These are phyloP conservation scores for Candida khao-thaluensis DNA, from an alignment of 805 yeast genomes.

Conservation along the genomic window DNA sequence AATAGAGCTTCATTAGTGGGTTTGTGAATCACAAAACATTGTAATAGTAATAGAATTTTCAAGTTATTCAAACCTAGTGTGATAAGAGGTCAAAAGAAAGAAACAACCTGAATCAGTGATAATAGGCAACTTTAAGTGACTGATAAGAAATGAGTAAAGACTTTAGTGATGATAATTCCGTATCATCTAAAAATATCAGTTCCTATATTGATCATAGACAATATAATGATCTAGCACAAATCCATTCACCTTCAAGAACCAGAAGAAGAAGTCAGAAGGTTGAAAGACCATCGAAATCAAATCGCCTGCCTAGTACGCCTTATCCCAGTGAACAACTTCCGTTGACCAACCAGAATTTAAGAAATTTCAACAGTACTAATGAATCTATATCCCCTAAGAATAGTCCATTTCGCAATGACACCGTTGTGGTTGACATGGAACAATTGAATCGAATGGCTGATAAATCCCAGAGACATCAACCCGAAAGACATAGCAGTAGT, in stretches of 20 bases:
- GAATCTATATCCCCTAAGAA: constrained; percentile 13
- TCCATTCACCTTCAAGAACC: constrained; percentile 29
- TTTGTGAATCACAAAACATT: too few relatives aligned
- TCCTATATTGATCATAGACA: constrained; percentile 31
- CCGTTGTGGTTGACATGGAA: constrained; percentile 40
- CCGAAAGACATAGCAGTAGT: neutral
- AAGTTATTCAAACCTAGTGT: too few relatives aligned
- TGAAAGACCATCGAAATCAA: constrained; percentile 1
- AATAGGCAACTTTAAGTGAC: too few relatives aligned
- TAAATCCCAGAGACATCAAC: constrained; percentile 16
- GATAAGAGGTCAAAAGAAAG: too few relatives aligned
- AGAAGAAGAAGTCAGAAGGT: constrained; percentile 22
- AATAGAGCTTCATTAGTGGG: too few relatives aligned
- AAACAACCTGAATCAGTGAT: too few relatives aligned
- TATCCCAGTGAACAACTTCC: constrained; percentile 20
- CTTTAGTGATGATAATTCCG: constrained; percentile 5
- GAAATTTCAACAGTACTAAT: constrained; percentile 20
- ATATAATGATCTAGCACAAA: constrained; percentile 26
- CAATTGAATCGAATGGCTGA: constrained; percentile 19
- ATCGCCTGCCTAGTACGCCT: neutral
- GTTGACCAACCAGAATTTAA: constrained; percentile 39
- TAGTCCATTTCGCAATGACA: neutral
- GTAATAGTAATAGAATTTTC: too few relatives aligned
- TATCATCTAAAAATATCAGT: constrained; percentile 5
- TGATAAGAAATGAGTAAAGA: constrained; percentile 3